Base-by-base conservation (phyloP, 2,329 filamentous ascomycete species). In the Fusarium robinianum region DNA sequence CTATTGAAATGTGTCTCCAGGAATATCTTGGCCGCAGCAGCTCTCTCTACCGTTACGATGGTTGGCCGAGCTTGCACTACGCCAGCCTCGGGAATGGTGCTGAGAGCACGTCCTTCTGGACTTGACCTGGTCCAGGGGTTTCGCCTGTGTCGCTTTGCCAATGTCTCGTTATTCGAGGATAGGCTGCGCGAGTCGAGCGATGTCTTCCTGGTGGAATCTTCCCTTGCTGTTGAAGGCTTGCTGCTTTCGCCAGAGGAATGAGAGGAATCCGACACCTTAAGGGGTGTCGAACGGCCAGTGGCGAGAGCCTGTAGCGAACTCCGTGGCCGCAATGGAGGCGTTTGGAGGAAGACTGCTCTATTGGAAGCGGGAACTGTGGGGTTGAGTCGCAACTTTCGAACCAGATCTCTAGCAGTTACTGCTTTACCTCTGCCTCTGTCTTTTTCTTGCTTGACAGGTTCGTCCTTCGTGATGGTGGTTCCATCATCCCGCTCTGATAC, bases 1-100 rank as follows among this genome's bases (percentile, higher is more conserved):
- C 82, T 73, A 57, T 91, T 85, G 71, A 88, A 96, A 59, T 91
- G 81, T 0, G 84, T 89, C 66, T 97, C 94, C 8, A 97, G 77
- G 58, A 83, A 95, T 14, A 95, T 81, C 65, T 95, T 96, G 29
- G 89, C 86, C 0, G 88, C 85, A 0, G 90, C 83, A 3, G 85
- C 81, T 48, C 80, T 83, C 69, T 97, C 92, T 0, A 90, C 85
- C 0, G 90, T 95, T 17, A 58, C 30, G 8, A 72, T 62, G 0
- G 70, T 70, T 4, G 70, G 69, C 22, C 56, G 57, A 8, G 58
- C 49, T 8, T 52, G 52, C 22, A 61, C 43, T 2, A 52, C 41
- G 4, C 53, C 48, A n/a, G 55, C 51, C 37, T 70, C 68, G 8
- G 65, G 62, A 15, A 71, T 71, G 21, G 67, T 71, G 14, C 59